Percentiles rank a stretch among this genome's conserved stretches.
Evolutionary conservation across 106 monocot genomes (phyloP).

Genomic region (Triglochin maritima): DNA sequence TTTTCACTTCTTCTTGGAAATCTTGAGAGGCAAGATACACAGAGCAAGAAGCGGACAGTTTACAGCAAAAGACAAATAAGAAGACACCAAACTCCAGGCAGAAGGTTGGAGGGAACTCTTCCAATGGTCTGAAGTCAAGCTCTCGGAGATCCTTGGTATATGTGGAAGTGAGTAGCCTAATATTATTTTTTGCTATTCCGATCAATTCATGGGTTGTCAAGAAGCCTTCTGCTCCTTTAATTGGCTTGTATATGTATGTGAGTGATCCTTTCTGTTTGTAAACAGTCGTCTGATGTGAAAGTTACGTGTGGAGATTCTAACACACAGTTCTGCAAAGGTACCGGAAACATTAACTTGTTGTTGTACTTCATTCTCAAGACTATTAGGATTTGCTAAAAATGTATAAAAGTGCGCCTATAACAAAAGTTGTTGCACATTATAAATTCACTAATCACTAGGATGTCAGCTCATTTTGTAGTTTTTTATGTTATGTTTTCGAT

Average conservation of each 20-base stretch:
- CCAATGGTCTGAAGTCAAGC: background rate
- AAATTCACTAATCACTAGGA: background rate
- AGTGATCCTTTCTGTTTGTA: background rate
- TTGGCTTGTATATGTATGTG: conserved; percentile 2
- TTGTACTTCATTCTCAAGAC: too few species aligned
- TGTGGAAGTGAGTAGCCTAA: conserved; percentile 6
- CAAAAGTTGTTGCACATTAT: too few species aligned
- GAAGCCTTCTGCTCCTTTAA: too few species aligned
- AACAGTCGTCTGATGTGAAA: conserved; percentile 14
- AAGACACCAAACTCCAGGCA: background rate
- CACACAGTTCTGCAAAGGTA: conserved; percentile 12
- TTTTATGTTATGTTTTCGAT: background rate
- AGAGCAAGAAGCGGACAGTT: conserved; percentile 2
- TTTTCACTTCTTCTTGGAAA: conserved; percentile 78
- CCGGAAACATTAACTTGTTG: background rate
- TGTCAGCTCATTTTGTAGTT: background rate
- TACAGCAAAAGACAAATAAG: conserved; percentile 5
- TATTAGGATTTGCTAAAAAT: too few species aligned
- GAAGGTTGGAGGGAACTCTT: conserved; percentile 3
- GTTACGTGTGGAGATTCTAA: background rate
- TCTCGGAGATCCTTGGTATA: conserved; percentile 3
- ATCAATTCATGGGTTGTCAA: background rate
- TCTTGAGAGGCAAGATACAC: conserved; percentile 38
- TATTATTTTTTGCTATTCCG: background rate
- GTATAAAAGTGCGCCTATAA: too few species aligned